Evolutionary conservation across 2,329 filamentous ascomycete genomes (phyloP), one percentile per base, ranked within the genome.

Genomic region (Escovopsis sp.): DNA sequence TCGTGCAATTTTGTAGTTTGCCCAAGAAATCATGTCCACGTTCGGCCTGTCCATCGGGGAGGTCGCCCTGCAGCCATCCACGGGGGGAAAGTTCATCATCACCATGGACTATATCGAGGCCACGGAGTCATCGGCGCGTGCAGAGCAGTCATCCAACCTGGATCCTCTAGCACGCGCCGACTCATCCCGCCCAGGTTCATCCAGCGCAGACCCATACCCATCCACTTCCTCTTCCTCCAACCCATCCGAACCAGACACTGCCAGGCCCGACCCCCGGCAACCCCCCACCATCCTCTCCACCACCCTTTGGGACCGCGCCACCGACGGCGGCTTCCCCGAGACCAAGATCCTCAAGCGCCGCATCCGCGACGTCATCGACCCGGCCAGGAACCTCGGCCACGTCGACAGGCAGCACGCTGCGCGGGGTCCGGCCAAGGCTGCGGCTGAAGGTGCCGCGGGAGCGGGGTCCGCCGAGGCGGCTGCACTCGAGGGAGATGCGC

Each of bases 21-120:
- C 79, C 33, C 90, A 96, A 66, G 90, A 96, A 58, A 76, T 98
- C 31, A 75, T 98, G 27, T 93, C 85, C 2, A 98, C 88, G 1
- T 98, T 98, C 61, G 73, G 74, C 36, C 83, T 76, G 2, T 67
- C 74, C 31, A 70, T 96, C 2, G 87, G 86, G 41, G 88, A 96
- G 56, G 79, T 96, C 9, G 76, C 88, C 13, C 70, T 98, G 7
- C 74, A 92, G 44, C 90, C 90, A 1, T 68, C 76, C 12, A 92
- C 84, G 0, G 86, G 88, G 14, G 88, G 90, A 0, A 65, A 81
- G 3, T 98, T 96, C 51, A 67, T 72, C 16, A 77, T 96, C 11
- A 69, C 77, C 39, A 70, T 93, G 37, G 41, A 50, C 15, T n/a
- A n/a, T n/a, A n/a, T n/a, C n/a, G n/a, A n/a, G n/a, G n/a, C n/a